Percentiles rank a stretch among this genome's conserved stretches.
These are phyloP conservation scores for Oropetium thomaeum DNA, from an alignment of 176 grass and related monocot species.

Conservation along the genomic window DNA sequence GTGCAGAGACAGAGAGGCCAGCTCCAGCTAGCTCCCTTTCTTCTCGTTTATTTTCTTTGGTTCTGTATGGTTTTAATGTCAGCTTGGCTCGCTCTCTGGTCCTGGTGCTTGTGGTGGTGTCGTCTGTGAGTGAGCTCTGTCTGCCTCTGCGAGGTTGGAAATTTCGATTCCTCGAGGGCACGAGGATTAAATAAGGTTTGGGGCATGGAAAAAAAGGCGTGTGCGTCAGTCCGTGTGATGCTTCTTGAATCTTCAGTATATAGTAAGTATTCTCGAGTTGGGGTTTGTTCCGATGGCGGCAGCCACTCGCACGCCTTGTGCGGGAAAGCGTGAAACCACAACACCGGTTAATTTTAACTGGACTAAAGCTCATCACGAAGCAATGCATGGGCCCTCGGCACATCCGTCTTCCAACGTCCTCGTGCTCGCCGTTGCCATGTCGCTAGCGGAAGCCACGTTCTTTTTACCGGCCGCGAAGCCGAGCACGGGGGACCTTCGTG, in stretches of 20 bases:
- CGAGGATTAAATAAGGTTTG: neutral
- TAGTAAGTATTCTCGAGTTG: neutral
- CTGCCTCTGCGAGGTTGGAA: neutral
- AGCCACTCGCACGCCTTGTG: neutral
- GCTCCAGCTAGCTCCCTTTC: neutral
- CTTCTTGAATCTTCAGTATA: no score
- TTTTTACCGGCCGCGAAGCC: neutral
- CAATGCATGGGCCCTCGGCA: neutral
- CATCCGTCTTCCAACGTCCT: neutral
- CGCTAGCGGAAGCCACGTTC: neutral
- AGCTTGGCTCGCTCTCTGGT: neutral
- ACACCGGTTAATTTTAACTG: no score
- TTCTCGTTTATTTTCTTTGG: neutral
- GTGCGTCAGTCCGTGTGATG: neutral
- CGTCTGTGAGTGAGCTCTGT: neutral
- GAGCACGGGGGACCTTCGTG: neutral
- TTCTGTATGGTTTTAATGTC: neutral
- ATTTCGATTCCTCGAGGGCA: neutral
- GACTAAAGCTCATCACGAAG: neutral
- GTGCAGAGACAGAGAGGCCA: neutral
- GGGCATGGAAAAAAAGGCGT: neutral
- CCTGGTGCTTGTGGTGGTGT: neutral
- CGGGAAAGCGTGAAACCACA: neutral
- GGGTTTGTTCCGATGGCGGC: neutral
- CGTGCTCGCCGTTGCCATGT: neutral